Evolutionary conservation across 257 asterid species (phyloP).

Genomic region (Solanum pimpinellifolium): DNA sequence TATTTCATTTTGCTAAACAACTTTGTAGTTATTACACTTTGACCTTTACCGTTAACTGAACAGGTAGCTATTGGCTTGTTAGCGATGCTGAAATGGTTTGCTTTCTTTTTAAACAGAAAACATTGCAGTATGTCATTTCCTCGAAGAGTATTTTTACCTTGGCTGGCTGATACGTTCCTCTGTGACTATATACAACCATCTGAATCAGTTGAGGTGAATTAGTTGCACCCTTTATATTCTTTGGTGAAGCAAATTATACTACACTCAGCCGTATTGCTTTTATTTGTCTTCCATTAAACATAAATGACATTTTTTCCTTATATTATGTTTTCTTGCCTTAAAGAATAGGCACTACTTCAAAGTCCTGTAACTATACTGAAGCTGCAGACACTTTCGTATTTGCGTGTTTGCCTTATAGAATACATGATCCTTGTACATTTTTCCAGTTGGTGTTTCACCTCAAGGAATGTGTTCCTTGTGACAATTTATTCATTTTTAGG

Average conservation of each 20-base stretch:
- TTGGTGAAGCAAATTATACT: neutral
- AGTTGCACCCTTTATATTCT: neutral
- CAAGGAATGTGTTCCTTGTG: neutral
- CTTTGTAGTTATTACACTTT: neutral
- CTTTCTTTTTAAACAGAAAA: slow-evolving; percentile 36
- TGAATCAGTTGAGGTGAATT: slow-evolving; percentile 72
- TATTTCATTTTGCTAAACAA: neutral
- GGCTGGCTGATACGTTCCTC: slow-evolving; percentile 71
- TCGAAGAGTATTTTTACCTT: slow-evolving; percentile 80
- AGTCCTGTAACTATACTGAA: neutral
- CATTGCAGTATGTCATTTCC: slow-evolving; percentile 54
- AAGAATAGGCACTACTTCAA: neutral
- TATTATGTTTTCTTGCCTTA: neutral
- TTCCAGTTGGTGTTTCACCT: neutral
- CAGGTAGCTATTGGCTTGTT: slow-evolving; percentile 2
- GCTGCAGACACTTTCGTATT: neutral
- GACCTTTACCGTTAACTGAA: slow-evolving; percentile 3
- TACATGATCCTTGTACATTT: neutral
- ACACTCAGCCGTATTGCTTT: neutral
- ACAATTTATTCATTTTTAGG: neutral
- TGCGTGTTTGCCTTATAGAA: neutral
- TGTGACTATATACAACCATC: slow-evolving; percentile 82
- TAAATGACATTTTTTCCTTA: neutral
- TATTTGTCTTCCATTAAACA: neutral
- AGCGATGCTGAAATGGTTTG: neutral